Evolutionary conservation across 1,139 yeast species (phyloP).

Genomic region (Yamadazyma spencermartinsiae): DNA sequence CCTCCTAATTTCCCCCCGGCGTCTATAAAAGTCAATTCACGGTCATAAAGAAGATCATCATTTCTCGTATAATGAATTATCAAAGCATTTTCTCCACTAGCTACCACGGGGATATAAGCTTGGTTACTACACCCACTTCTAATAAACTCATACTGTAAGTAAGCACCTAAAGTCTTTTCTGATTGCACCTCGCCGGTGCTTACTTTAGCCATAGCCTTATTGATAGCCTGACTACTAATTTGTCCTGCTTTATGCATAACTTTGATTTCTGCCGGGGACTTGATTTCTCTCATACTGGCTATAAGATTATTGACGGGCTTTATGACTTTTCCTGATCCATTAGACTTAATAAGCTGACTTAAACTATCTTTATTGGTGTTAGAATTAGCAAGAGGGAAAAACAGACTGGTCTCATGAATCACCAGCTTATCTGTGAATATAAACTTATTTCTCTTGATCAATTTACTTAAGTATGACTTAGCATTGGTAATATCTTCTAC

Average conservation of each 20-base stretch:
- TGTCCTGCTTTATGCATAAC: slow-evolving; percentile 82
- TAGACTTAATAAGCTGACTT: slow-evolving; percentile 11
- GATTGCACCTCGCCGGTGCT: slow-evolving; percentile 49
- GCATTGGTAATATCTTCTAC: slow-evolving; percentile 53
- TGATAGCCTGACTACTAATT: slow-evolving; percentile 80
- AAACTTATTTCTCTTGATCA: slow-evolving; percentile 47
- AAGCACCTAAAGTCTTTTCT: slow-evolving; percentile 81
- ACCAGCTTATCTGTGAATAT: slow-evolving; percentile 50
- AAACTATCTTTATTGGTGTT: slow-evolving; percentile 11
- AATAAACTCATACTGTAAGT: slow-evolving; percentile 77
- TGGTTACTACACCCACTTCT: slow-evolving; percentile 85
- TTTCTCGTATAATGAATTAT: slow-evolving; percentile 90
- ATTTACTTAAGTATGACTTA: slow-evolving; percentile 40
- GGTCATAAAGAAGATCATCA: slow-evolving; percentile 71
- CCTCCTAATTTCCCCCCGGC: slow-evolving; percentile 96
- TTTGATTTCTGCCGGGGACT: slow-evolving; percentile 72
- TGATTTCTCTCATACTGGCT: slow-evolving; percentile 62
- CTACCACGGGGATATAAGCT: slow-evolving; percentile 96
- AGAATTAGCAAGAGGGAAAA: slow-evolving; percentile 12
- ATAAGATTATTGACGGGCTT: slow-evolving; percentile 49
- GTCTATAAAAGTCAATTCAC: slow-evolving; percentile 87
- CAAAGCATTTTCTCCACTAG: slow-evolving; percentile 84
- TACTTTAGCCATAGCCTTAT: slow-evolving; percentile 71
- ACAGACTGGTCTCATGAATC: slow-evolving; percentile 8
- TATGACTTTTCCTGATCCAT: slow-evolving; percentile 31